Percentiles rank a stretch among this genome's conserved stretches.
Conservation (phyloP, 1,139 yeast genomes). For the Lodderomyces parapsilosis region DNA sequence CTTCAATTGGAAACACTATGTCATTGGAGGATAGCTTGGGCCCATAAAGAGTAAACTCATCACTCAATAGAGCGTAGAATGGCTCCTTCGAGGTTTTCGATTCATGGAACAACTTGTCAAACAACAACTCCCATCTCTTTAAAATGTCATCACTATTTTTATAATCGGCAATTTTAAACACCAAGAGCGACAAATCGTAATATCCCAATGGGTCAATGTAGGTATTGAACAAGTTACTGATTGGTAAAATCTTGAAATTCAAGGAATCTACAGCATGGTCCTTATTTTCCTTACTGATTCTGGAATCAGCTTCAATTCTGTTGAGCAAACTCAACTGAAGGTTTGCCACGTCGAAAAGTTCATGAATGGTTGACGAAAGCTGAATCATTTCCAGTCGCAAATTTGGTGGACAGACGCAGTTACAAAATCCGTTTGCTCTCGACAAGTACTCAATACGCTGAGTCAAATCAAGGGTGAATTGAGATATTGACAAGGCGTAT, state of each 20-base stretch:
- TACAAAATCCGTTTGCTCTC: constrained; percentile 91
- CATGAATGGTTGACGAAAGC: constrained; percentile 69
- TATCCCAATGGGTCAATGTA: constrained; percentile 89
- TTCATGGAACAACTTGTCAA: constrained; percentile 46
- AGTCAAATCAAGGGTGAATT: constrained; percentile 63
- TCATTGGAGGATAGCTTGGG: constrained; percentile 52
- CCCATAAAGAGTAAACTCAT: constrained; percentile 43
- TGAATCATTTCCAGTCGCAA: constrained; percentile 75
- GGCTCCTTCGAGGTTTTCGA: constrained; percentile 33
- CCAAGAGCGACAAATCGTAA: constrained; percentile 73
- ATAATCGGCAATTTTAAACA: constrained; percentile 81
- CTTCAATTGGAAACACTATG: constrained; percentile 77
- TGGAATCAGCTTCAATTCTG: constrained; percentile 56
- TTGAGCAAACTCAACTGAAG: constrained; percentile 80
- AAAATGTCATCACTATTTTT: constrained; percentile 70
- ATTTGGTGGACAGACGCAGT: constrained; percentile 77
- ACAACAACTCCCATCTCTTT: constrained; percentile 67
- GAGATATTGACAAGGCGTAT: constrained; percentile 70
- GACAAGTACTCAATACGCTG: constrained; percentile 87
- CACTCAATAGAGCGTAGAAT: constrained; percentile 36
- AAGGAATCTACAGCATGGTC: constrained; percentile 53
- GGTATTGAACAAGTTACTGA: constrained; percentile 80
- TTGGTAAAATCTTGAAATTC: constrained; percentile 62
- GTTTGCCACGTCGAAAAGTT: constrained; percentile 82
- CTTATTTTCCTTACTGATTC: constrained; percentile 50